Evolutionary conservation across 2,329 filamentous ascomycete species (phyloP).

Genomic region (Zymoseptoria ardabiliae): DNA sequence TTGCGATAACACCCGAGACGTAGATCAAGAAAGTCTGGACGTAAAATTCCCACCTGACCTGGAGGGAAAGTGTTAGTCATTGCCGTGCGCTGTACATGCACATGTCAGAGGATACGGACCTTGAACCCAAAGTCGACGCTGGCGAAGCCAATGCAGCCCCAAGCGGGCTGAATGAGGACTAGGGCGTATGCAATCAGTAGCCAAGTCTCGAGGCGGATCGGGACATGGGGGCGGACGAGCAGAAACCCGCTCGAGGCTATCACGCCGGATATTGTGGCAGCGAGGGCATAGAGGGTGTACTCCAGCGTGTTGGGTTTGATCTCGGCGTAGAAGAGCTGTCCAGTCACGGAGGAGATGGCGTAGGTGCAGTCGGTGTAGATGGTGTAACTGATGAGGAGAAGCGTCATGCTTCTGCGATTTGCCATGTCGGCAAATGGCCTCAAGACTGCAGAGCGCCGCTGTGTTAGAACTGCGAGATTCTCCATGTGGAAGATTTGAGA

Average conservation of each 20-base stretch:
- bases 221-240: slow-evolving; percentile 1
- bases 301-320: slow-evolving; percentile 5
- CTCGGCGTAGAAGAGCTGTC: slow-evolving; percentile 6
- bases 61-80: not conserved
- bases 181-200: slow-evolving; percentile 2
- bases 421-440: slow-evolving; percentile 4
- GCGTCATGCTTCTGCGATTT: slow-evolving; percentile 7
- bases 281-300: slow-evolving; percentile 6
- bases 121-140: slow-evolving; percentile 5
- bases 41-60: slow-evolving; percentile 7
- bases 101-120: not conserved
- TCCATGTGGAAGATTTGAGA: too few relatives aligned
- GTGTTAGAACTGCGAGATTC: not conserved
- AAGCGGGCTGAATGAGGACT: not conserved
- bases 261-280: slow-evolving; percentile 5
- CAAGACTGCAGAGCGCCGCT: slow-evolving; percentile 1
- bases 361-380: slow-evolving; percentile 7
- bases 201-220: slow-evolving; percentile 4
- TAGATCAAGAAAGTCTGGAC: slow-evolving; percentile 4
- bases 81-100: too few relatives aligned
- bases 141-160: slow-evolving; percentile 6
- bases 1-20: slow-evolving; percentile 3
- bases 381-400: slow-evolving; percentile 6
- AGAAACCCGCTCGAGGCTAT: slow-evolving; percentile 2
- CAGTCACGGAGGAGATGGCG: slow-evolving; percentile 5